Evolutionary conservation across 257 asterid species (phyloP), one percentile per base, ranked within the genome.

Genomic region (Penstemon davidsonii): DNA sequence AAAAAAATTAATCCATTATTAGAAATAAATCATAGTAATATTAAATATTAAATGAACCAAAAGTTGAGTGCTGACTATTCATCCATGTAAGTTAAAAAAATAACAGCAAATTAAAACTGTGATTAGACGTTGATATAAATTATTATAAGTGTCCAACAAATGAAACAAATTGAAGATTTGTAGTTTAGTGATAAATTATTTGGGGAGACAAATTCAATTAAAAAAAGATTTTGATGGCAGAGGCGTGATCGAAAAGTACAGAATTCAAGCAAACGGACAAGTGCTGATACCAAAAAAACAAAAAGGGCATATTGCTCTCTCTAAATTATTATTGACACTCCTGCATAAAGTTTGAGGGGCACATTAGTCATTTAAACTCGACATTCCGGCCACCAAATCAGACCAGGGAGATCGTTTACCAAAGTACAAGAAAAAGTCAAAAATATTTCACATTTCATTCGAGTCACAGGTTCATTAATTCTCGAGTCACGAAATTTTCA

Each of bases 321-420:
- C 54, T 9, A 77, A 47, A 40, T 55, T 10, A 40, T 55, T 10
- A 37, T 73, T n/a, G 63, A 40, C 43, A 38, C 40, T 15, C 33
- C 33, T 25, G 60, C 12, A 65, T 66, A 0, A 7, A 1, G 7
- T 46, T 4, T 25, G 1, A 4, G 41, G 85, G 96, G 79, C 55
- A 71, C 41, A n/a, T 62, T 77, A 3, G 93, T 72, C 80, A 78
- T 73, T 84, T 19, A 5, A 15, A 1, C 47, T 69, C 74, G 73
- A 79, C 87, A 87, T 55, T 63, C 88, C 87, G 88, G 84, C 84
- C 78, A 81, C 73, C 66, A 39, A 79, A 83, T 83, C 88, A 72
- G 82, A 76, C 83, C 66, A 57, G 57, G 70, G 42, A 71, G 84
- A 76, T 85, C 73, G 73, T 68, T 77, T 58, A 78, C 96, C 91